These are phyloP conservation scores for Patellifolia procumbens DNA, from an alignment of 179 eudicot genomes.

Conservation along the genomic window DNA sequence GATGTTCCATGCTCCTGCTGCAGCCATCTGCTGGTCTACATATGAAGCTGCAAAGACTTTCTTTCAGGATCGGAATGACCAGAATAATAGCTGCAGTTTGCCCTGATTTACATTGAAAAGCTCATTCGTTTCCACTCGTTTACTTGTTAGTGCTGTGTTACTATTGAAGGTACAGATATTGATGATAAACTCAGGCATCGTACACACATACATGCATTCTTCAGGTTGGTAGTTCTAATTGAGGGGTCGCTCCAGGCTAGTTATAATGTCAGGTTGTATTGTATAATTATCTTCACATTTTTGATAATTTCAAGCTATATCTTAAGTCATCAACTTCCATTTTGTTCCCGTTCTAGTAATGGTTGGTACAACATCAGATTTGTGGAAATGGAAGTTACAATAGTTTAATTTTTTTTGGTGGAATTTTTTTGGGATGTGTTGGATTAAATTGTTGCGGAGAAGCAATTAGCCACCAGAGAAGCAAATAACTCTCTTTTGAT, in stretches of 20 bases:
- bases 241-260: conserved; percentile 2
- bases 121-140: conserved; percentile 17
- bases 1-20: conserved; percentile 97
- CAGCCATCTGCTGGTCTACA: conserved; percentile 95
- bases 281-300: conserved; percentile 27
- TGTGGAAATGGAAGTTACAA: not conserved
- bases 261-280: conserved; percentile 21
- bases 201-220: conserved; percentile 13
- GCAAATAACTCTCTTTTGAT: not conserved
- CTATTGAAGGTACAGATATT: conserved; percentile 24
- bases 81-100: conserved; percentile 23
- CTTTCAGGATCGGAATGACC: conserved; percentile 54
- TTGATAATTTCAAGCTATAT: conserved; percentile 12
- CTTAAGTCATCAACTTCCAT: not conserved
- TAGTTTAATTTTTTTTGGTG: not conserved
- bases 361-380: not conserved
- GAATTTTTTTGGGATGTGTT: not conserved
- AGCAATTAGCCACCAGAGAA: too few species aligned
- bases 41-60: conserved; percentile 83
- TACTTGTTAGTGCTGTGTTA: conserved; percentile 10
- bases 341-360: not conserved
- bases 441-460: not conserved
- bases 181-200: conserved; percentile 16
- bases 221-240: conserved; percentile 22
- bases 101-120: conserved; percentile 27